Percentiles rank a stretch among this genome's conserved stretches.
These are phyloP conservation scores for Ilyonectria destructans DNA, from an alignment of 2,329 filamentous ascomycete genomes.

Conservation along the genomic window DNA sequence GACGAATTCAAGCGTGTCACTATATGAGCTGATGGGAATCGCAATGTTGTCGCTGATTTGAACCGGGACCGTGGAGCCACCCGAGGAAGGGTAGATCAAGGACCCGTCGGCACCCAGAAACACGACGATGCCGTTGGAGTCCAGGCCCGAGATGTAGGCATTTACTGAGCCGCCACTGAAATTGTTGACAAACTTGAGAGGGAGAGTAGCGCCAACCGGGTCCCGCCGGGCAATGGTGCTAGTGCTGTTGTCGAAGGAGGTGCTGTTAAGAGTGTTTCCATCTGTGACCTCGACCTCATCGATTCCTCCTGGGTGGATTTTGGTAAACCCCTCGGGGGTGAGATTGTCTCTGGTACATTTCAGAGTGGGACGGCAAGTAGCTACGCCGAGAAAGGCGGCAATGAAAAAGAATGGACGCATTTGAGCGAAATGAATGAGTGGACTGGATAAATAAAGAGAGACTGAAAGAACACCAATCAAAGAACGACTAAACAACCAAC, in stretches of 20 bases:
- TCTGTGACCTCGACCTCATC: slow-evolving; percentile 56
- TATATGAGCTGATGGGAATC: slow-evolving; percentile 59
- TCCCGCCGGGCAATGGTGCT: slow-evolving; percentile 15
- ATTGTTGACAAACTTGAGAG: slow-evolving; percentile 61
- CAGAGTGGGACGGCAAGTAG: slow-evolving; percentile 38
- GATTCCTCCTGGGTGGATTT: slow-evolving; percentile 50
- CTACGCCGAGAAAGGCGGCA: slow-evolving; percentile 39
- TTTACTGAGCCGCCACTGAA: slow-evolving; percentile 57
- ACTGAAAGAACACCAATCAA: slow-evolving; percentile 12
- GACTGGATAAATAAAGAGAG: slow-evolving; percentile 27
- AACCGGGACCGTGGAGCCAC: slow-evolving; percentile 54
- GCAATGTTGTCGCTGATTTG: slow-evolving; percentile 58
- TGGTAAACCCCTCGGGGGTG: slow-evolving; percentile 50
- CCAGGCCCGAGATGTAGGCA: slow-evolving; percentile 64
- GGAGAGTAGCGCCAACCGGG: slow-evolving; percentile 39
- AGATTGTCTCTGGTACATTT: slow-evolving; percentile 25
- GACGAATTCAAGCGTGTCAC: slow-evolving; percentile 57
- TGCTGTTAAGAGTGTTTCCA: slow-evolving; percentile 59
- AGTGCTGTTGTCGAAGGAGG: slow-evolving; percentile 44
- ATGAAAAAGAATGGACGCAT: slow-evolving; percentile 48
- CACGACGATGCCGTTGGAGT: slow-evolving; percentile 58
- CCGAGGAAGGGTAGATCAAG: slow-evolving; percentile 61
- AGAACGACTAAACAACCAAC: not conserved
- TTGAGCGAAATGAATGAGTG: slow-evolving; percentile 28
- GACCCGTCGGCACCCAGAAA: slow-evolving; percentile 61